Base-by-base conservation (phyloP, 305 asterid species). In the Ruellia speciosa region DNA sequence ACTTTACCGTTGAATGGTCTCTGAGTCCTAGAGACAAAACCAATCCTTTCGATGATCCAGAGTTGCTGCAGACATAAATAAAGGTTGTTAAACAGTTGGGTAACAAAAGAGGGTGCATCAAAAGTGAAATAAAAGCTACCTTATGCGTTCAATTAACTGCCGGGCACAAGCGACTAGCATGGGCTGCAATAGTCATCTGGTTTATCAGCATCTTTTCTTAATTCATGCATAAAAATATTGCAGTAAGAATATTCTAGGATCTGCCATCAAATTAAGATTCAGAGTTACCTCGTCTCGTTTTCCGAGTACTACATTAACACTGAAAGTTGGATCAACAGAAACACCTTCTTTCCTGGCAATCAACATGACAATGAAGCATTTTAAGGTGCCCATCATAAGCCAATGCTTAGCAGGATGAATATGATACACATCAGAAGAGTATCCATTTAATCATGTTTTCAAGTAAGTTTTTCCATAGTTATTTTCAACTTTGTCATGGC, bases 161-260 rank as follows among this genome's bases (percentile, higher is more conserved):
- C 97, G 84, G 59, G 90, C 97, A 58, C 96, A 87, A 15, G 93
- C 84, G 6, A 78, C 73, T 48, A 85, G 81, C 90, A 88, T 88
- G 51, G 95, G 94, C 96, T 92, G 87, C 81, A 75, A 71, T 50
- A 49, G 34, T 67, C 58, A 59, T 17, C 28, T 31, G 34, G 52
- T 28, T 52, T 34, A 56, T 71, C 35, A 74, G 57, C 63, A 48
- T 53, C 17, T 40, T 58, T 41, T 57, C 53, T 66, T 33, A n/a
- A 55, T 19, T 14, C 58, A 59, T 18, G 49, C 48, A 66, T 63
- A 47, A 37, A 34, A 48, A 46, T 43, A 24, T 20, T 3, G 49
- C 2, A 43, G 16, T 43, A 43, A 31, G 18, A 18, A 56, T 10
- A 11, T 33, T 4, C 33, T 39, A 16, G 14, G 47, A 14, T 14